Percentiles rank a stretch among this genome's conserved stretches.
Conservation (phyloP, 345 rosid genomes). For the Hypericum perforatum region DNA sequence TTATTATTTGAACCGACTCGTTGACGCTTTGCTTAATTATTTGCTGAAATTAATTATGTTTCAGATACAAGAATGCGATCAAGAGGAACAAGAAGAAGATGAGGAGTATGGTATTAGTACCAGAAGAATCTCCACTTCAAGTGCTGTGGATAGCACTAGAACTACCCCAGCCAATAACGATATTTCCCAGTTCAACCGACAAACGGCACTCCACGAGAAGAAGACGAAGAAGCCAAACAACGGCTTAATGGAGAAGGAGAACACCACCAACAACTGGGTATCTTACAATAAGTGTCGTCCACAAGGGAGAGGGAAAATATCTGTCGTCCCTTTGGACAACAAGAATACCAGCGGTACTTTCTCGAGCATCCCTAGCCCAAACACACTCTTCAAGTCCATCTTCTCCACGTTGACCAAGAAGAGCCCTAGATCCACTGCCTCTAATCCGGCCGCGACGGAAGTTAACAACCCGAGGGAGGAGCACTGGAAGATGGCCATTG, state of each 20-base stretch:
- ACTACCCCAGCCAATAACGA: slow-evolving; percentile 16
- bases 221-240: slow-evolving; percentile 15
- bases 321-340: slow-evolving; percentile 71
- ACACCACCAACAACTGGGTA: slow-evolving; percentile 30
- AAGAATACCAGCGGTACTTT: slow-evolving; percentile 24
- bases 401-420: slow-evolving; percentile 54
- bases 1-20: too few relatives aligned
- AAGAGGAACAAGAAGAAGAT: slow-evolving; percentile 37
- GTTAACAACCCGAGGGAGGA: slow-evolving; percentile 37
- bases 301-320: slow-evolving; percentile 58
- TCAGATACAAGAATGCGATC: slow-evolving; percentile 82
- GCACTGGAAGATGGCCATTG: slow-evolving; percentile 61
- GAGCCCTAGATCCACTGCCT: slow-evolving; percentile 41
- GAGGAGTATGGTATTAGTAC: slow-evolving; percentile 1
- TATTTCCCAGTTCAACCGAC: slow-evolving; percentile 31
- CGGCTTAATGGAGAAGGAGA: slow-evolving; percentile 36
- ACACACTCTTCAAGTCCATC: slow-evolving; percentile 56
- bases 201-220: slow-evolving; percentile 56
- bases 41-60: not conserved
- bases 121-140: not conserved
- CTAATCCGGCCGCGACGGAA: not conserved
- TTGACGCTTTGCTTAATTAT: not conserved
- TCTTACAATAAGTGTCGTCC: slow-evolving; percentile 93
- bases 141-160: not conserved
- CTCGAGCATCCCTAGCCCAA: slow-evolving; percentile 64